Base-by-base conservation (phyloP, 2,329 filamentous ascomycete genomes). In the Blastomyces gilchristii region DNA sequence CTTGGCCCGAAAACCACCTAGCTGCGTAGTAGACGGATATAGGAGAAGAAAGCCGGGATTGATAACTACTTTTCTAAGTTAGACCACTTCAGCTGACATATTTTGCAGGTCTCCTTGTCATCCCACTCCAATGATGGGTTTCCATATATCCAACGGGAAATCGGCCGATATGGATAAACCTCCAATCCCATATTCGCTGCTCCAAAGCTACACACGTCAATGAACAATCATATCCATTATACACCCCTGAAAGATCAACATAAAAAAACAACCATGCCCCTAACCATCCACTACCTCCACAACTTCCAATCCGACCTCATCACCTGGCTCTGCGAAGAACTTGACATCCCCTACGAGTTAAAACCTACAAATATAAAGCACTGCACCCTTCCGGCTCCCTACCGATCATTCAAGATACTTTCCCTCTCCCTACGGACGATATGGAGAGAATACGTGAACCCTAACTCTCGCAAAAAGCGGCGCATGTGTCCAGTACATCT, bases 311-410 rank as follows among this genome's bases (percentile, higher is more conserved):
- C 84, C 45, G 85, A 88, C 71, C 83, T 86, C 50, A 78, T 87
- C 60, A 74, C 82, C 69, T 88, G 83, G 80, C 80, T 88, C 56
- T 83, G 83, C 71, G 85, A 88, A 71, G 86, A 88, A 71, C 81
- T 88, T 22, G 72, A 73, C 58, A 72, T 88, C 60, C 70, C 76
- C 1, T 88, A 88, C 70, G 69, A 75, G 0, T 72, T 83, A 12
- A 75, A 63, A 72, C 74, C 50, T 77, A 84, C 75, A 64, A 76
- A 63, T 76, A 77, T 68, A 79, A 81, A 64, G 73, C 68, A 1
- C 67, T 81, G 22, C 78, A 83, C 66, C 81, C 80, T 0, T 72
- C 81, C 43, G 83, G 83, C 18, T 78, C 82, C 0, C 83, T 85
- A 0, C 86, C 86, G 3, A 76, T 87, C 22, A 82, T 88, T 58